Evolutionary conservation across 2,329 filamentous ascomycete species (phyloP).

Genomic region (Ceratocystis destructans): DNA sequence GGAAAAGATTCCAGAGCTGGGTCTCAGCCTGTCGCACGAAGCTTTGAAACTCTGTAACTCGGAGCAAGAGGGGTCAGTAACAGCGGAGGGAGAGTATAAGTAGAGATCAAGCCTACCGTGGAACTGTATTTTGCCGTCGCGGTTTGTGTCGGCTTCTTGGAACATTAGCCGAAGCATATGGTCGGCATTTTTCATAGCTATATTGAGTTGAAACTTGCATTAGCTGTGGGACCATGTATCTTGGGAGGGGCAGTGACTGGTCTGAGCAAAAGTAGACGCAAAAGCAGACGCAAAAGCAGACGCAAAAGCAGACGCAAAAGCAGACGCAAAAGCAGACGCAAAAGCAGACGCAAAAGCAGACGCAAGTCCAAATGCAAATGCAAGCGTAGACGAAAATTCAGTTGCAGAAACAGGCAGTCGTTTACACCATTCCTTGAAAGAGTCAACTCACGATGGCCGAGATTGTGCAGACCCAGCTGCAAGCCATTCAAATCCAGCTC

Average conservation of each 20-base stretch:
- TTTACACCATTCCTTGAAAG: neutral
- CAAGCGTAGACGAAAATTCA: too few relatives aligned
- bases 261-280: neutral
- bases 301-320: neutral
- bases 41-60: constrained; percentile 61
- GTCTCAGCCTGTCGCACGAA: constrained; percentile 82
- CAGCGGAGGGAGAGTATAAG: constrained; percentile 2
- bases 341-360: neutral
- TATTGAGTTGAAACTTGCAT: neutral
- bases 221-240: neutral
- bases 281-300: neutral
- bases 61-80: constrained; percentile 6
- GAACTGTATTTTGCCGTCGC: constrained; percentile 82
- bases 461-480: constrained; percentile 69
- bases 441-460: constrained; percentile 66
- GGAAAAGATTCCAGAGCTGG: constrained; percentile 70
- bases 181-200: constrained; percentile 79
- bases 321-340: neutral
- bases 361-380: too few relatives aligned
- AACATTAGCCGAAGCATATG: constrained; percentile 69
- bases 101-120: constrained; percentile 46
- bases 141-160: constrained; percentile 68
- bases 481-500: constrained; percentile 74
- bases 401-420: neutral
- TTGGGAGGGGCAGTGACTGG: neutral